Percentiles rank a stretch among this genome's conserved stretches.
Conservation (phyloP, 495 filamentous ascomycete species). For the Evansstolkia leycettana region DNA sequence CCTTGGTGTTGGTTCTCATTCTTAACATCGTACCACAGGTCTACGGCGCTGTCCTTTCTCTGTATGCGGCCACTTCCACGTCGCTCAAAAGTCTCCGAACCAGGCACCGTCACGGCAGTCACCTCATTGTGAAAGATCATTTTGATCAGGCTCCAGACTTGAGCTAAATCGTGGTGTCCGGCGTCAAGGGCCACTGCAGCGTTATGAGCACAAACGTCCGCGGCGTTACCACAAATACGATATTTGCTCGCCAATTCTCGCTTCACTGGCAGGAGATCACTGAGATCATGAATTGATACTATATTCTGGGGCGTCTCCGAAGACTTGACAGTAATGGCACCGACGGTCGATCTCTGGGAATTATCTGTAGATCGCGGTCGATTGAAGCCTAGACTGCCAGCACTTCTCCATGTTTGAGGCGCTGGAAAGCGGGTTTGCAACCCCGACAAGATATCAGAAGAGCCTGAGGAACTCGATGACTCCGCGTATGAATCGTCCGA, state of each 20-base stretch:
- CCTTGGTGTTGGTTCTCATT: constrained; percentile 4
- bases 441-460: constrained; percentile 41
- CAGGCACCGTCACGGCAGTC: constrained; percentile 31
- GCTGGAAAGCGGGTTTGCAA: constrained; percentile 37
- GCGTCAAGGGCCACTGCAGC: constrained; percentile 61
- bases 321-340: constrained; percentile 20
- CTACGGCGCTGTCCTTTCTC: constrained; percentile 21
- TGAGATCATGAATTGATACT: constrained; percentile 59
- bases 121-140: constrained; percentile 66
- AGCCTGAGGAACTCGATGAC: constrained; percentile 60
- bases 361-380: constrained; percentile 37
- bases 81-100: constrained; percentile 49
- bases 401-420: constrained; percentile 41
- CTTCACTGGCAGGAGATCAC: constrained; percentile 61
- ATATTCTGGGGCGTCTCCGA: constrained; percentile 35
- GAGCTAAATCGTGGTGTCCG: constrained; percentile 61
- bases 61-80: constrained; percentile 15
- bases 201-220: constrained; percentile 73
- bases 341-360: constrained; percentile 44
- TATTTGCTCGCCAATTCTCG: constrained; percentile 64
- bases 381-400: constrained; percentile 31
- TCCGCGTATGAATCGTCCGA: constrained; percentile 58
- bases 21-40: constrained; percentile 19
- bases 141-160: constrained; percentile 73
- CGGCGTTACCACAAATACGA: constrained; percentile 67